Evolutionary conservation across 331 rosid species (phyloP).

Genomic region (Acacia concinna): DNA sequence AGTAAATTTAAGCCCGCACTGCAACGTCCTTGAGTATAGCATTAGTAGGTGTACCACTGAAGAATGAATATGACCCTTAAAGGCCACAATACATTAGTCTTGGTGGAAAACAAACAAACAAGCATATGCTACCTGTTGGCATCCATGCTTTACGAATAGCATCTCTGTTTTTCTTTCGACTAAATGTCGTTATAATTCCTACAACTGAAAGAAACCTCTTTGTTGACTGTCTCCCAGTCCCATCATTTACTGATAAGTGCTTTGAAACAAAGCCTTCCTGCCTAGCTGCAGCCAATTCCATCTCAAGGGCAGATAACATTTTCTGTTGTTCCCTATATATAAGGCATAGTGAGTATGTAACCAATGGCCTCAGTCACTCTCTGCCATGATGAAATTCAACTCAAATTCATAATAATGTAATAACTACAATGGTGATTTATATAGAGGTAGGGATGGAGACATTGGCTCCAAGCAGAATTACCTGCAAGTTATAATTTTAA

Average conservation of each 20-base stretch:
- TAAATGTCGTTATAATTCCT: conserved; percentile 69
- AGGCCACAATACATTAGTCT: background rate
- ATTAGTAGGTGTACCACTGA: conserved; percentile 12
- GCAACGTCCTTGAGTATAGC: conserved; percentile 15
- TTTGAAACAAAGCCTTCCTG: conserved; percentile 62
- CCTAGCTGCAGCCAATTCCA: conserved; percentile 60
- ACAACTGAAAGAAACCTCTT: conserved; percentile 53
- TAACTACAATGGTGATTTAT: background rate
- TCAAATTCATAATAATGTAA: background rate
- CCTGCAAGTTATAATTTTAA: conserved; percentile 67
- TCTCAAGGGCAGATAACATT: conserved; percentile 57
- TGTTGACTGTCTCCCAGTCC: conserved; percentile 38
- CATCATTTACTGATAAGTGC: conserved; percentile 33
- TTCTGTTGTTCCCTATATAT: conserved; percentile 57
- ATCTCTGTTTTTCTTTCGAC: conserved; percentile 60
- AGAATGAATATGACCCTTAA: conserved; percentile 10
- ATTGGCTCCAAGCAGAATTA: conserved; percentile 30
- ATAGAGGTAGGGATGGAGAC: background rate
- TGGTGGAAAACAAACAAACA: conserved; percentile 11
- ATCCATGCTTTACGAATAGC: conserved; percentile 83
- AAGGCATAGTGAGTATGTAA: conserved; percentile 20
- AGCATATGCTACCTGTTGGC: conserved; percentile 56
- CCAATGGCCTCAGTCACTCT: background rate
- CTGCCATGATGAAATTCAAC: conserved; percentile 17
- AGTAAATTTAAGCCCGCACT: conserved; percentile 15